Conservation (phyloP, 2,329 filamentous ascomycete species). For the Dryadomyces quercus-mongolicae region DNA sequence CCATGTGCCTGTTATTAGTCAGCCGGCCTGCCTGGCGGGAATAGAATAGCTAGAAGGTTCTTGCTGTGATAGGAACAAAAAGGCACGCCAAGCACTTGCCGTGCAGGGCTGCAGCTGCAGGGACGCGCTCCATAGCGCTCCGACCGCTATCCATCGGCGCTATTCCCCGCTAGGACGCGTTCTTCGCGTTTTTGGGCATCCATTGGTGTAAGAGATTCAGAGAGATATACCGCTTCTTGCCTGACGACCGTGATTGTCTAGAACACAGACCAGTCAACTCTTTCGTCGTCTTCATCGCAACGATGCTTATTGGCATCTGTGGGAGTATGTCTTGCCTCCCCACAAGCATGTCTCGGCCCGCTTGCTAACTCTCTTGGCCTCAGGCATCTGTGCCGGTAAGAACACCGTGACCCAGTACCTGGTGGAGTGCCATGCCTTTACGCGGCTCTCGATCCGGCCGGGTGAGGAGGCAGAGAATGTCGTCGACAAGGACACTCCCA, state of each 20-base stretch:
- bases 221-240: not conserved
- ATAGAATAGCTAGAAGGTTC: too few relatives aligned
- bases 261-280: not conserved
- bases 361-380: not conserved
- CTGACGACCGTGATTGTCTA: too few relatives aligned
- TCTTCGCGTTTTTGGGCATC: not conserved
- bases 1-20: not conserved
- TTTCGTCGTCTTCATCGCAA: constrained; percentile 4
- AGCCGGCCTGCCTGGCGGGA: not conserved
- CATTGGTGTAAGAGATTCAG: not conserved
- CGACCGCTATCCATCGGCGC: too few relatives aligned
- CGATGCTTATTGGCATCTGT: constrained; percentile 68
- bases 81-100: too few relatives aligned
- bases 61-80: too few relatives aligned
- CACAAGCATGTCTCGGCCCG: too few relatives aligned
- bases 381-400: constrained; percentile 90
- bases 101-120: too few relatives aligned
- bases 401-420: constrained; percentile 81
- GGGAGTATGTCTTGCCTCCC: constrained; percentile 41
- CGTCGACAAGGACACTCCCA: not conserved
- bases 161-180: too few relatives aligned
- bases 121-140: too few relatives aligned
- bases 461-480: not conserved
- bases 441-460: constrained; percentile 48
- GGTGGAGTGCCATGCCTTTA: constrained; percentile 72